Evolutionary conservation across 2,329 filamentous ascomycete genomes (phyloP).

Genomic region (Monosporascus sp.): DNA sequence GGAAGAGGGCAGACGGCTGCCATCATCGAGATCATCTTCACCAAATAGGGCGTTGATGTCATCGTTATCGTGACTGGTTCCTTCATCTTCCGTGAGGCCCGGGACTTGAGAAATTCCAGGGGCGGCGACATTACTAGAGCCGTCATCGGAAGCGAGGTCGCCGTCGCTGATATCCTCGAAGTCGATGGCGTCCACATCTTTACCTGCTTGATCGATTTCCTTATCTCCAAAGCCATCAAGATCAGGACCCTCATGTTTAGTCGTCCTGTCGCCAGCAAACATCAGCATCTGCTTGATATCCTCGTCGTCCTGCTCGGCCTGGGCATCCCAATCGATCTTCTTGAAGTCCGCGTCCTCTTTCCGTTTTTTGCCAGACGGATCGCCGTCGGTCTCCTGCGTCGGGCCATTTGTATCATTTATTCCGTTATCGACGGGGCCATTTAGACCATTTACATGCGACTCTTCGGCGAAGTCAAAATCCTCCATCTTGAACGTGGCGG

Average conservation of each 20-base stretch:
- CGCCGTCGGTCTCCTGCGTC: background rate
- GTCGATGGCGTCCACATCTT: constrained; percentile 88
- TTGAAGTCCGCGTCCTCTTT: constrained; percentile 13
- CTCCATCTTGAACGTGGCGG: background rate
- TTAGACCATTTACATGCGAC: background rate
- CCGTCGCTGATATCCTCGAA: constrained; percentile 90
- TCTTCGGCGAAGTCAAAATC: background rate
- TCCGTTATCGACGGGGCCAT: background rate
- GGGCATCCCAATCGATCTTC: constrained; percentile 23
- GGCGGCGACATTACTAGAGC: constrained; percentile 20
- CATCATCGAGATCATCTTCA: constrained; percentile 44
- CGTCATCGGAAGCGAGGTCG: constrained; percentile 72
- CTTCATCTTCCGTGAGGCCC: constrained; percentile 53
- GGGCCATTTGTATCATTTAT: background rate
- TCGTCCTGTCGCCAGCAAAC: constrained; percentile 40
- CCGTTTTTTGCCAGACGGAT: constrained; percentile 4
- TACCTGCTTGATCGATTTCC: constrained; percentile 62
- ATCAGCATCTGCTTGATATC: constrained; percentile 40
- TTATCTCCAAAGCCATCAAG: constrained; percentile 35
- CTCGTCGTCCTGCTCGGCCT: constrained; percentile 25
- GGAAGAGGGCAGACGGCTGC: constrained; percentile 36
- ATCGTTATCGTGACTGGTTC: constrained; percentile 52
- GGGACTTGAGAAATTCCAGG: constrained; percentile 41
- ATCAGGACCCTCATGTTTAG: constrained; percentile 40
- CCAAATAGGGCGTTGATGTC: constrained; percentile 62